A percentile compares a stretch with the other conserved stretches of the same genome.
phyloP scores from a whole-genome alignment of 192 early-diverging fungal genomes.

The Rhizoclosmatium globosum region DNA sequence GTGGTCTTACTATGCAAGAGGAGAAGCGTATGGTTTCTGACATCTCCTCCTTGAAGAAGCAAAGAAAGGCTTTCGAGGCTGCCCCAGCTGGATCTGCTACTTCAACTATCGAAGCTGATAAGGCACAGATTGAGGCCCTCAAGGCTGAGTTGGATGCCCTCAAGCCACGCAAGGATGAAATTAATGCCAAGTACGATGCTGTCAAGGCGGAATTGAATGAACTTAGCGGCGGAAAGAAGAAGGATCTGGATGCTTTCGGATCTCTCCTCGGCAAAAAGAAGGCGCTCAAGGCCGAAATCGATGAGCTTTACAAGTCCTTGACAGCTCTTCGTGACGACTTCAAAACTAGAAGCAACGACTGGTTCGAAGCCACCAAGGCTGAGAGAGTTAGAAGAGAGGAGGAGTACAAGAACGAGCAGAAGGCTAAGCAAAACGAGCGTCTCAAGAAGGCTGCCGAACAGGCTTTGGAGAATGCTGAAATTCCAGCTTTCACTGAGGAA shows the following conservation, averaged over 20 bases:
- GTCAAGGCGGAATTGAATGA: constrained; percentile 78
- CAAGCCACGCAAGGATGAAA: constrained; percentile 54
- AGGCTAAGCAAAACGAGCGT: constrained; percentile 72
- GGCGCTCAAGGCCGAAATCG: constrained; percentile 73
- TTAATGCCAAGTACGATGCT: constrained; percentile 73
- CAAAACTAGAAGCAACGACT: constrained; percentile 78
- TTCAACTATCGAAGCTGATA: constrained; percentile 66
- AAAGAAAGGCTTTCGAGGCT: constrained; percentile 74
- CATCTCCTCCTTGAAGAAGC: constrained; percentile 79
- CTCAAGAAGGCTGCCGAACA: constrained; percentile 73
- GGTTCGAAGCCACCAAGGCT: constrained; percentile 73
- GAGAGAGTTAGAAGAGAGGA: constrained; percentile 71
- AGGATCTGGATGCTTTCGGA: constrained; percentile 69
- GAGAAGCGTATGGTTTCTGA: constrained; percentile 89
- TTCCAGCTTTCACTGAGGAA: constrained; percentile 87
- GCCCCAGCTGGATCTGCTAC: constrained; percentile 33
- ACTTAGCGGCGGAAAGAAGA: constrained; percentile 68
- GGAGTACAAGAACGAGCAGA: constrained; percentile 72
- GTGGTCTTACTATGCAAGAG: constrained; percentile 79
- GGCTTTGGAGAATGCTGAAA: constrained; percentile 85
- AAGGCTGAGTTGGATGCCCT: constrained; percentile 60
- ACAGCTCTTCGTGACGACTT: constrained; percentile 74
- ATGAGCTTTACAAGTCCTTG: constrained; percentile 72
- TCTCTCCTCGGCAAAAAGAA: constrained; percentile 77
- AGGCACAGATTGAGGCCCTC: constrained; percentile 67